A percentile compares a stretch with the other conserved stretches of the same genome.
These are phyloP conservation scores for Scenedesmus sp. DNA, from an alignment of 163 green algal genomes.

Conservation along the genomic window DNA sequence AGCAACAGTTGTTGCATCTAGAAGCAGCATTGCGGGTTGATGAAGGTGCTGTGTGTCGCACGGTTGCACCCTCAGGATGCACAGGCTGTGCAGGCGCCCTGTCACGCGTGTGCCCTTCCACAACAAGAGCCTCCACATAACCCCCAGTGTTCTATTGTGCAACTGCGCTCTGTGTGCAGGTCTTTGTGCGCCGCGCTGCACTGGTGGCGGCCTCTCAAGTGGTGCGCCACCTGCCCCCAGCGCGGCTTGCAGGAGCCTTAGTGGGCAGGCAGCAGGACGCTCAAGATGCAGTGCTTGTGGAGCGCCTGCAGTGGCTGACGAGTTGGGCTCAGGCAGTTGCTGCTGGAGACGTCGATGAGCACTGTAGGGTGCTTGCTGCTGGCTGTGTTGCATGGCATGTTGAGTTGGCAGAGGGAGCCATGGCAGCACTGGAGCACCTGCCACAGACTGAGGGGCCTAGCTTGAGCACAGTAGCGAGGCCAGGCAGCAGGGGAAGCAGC, in stretches of 20 bases:
- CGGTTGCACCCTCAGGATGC: no score
- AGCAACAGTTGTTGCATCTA: no score
- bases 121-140: no score
- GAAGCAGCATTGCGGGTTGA: no score
- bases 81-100: no score
- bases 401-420: constrained; percentile 39
- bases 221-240: constrained; percentile 66
- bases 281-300: constrained; percentile 61
- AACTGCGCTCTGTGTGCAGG: constrained; percentile 52
- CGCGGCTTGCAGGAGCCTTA: constrained; percentile 71
- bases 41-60: no score
- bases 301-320: constrained; percentile 76
- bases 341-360: constrained; percentile 57
- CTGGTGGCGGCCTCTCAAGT: constrained; percentile 76
- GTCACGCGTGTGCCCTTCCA: no score
- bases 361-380: constrained; percentile 60
- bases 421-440: constrained; percentile 46
- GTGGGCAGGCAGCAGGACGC: constrained; percentile 32
- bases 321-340: constrained; percentile 60
- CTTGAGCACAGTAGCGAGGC: neutral
- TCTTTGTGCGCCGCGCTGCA: constrained; percentile 76
- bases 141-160: no score
- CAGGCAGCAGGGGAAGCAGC: neutral
- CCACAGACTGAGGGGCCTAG: constrained; percentile 26
- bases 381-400: constrained; percentile 61